Percentiles rank a stretch among this genome's conserved stretches.
Evolutionary conservation across 306 rosid species (phyloP).

Genomic region (Inga leiocalycina): DNA sequence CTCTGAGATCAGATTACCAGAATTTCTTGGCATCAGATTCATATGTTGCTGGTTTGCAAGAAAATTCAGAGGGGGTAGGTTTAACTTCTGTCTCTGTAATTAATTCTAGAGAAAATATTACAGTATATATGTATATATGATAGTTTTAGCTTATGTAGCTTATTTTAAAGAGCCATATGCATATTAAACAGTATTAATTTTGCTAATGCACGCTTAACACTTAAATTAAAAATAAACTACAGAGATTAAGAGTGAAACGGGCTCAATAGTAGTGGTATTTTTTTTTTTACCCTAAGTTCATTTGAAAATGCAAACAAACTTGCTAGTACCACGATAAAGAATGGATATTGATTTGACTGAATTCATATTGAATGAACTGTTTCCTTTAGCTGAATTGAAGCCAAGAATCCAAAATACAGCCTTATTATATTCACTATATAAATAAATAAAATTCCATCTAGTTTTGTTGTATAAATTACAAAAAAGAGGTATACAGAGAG

Average conservation of each 20-base stretch:
- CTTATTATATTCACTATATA: neutral
- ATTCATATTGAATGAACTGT: neutral
- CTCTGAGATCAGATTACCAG: constrained; percentile 32
- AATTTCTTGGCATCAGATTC: constrained; percentile 36
- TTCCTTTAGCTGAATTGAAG: neutral
- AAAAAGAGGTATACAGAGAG: neutral
- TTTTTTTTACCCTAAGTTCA: neutral
- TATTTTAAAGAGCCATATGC: no score
- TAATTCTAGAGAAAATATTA: neutral
- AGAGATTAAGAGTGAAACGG: no score
- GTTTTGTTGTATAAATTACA: neutral
- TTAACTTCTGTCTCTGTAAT: neutral
- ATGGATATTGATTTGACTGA: neutral
- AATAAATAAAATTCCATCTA: neutral
- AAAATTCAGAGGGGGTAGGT: constrained; percentile 36
- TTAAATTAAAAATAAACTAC: no score
- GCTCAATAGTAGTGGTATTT: neutral
- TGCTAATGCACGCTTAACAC: no score
- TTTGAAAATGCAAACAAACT: neutral
- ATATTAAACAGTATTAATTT: no score
- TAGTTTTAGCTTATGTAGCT: no score
- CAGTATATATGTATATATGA: no score
- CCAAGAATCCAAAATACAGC: neutral
- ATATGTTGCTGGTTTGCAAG: constrained; percentile 22
- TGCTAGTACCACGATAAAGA: neutral